Conservation (phyloP, 306 rosid species). For the Malus sylvestris region DNA sequence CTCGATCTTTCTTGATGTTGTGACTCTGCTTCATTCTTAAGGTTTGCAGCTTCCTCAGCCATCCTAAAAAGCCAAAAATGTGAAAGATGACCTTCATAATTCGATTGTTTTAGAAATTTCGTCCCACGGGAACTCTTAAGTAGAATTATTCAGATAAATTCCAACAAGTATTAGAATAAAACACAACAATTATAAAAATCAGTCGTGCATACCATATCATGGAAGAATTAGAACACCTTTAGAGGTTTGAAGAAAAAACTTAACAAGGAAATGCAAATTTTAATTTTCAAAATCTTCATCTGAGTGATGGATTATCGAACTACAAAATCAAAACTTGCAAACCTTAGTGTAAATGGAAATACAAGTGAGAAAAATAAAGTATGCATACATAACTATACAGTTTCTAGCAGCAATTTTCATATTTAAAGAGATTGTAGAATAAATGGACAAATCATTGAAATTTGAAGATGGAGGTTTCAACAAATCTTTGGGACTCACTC, state of each 20-base stretch:
- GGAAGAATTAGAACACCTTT: neutral
- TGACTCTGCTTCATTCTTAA: slow-evolving; percentile 58
- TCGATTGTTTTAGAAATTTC: neutral
- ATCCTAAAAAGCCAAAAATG: slow-evolving; percentile 47
- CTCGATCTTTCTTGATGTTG: slow-evolving; percentile 47
- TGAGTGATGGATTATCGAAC: neutral
- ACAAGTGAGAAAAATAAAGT: neutral
- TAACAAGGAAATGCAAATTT: neutral
- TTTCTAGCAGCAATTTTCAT: neutral
- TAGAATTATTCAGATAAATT: neutral
- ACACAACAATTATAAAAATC: neutral
- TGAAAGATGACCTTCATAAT: neutral
- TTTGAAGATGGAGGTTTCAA: no score
- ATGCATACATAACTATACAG: neutral
- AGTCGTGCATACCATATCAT: neutral
- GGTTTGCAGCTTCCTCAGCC: slow-evolving; percentile 60
- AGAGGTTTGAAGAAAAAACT: neutral
- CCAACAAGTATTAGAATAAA: neutral
- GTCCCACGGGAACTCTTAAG: neutral
- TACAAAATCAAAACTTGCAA: neutral
- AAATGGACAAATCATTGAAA: no score
- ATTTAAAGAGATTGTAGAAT: no score
- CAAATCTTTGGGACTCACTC: no score
- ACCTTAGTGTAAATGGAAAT: neutral
- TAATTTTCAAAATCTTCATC: neutral